These are phyloP conservation scores for Fraxinus xanthoxyloides DNA, from an alignment of 305 asterid genomes.

Conservation along the genomic window DNA sequence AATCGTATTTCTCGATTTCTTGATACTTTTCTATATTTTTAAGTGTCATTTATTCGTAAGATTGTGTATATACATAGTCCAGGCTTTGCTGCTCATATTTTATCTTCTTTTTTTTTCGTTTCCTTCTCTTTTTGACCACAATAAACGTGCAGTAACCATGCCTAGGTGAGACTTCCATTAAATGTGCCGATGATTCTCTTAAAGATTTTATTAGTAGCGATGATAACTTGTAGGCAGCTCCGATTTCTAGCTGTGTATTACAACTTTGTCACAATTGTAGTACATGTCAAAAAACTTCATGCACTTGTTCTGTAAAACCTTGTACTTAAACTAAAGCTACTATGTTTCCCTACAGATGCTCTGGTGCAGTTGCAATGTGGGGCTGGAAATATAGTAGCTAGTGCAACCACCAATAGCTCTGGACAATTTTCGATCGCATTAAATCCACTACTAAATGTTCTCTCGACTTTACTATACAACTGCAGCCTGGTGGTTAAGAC, in stretches of 20 bases:
- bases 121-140: background rate
- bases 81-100: background rate
- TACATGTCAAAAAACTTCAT: background rate
- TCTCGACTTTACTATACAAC: constrained; percentile 13
- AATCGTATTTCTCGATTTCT: background rate
- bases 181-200: background rate
- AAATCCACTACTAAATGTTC: constrained; percentile 17
- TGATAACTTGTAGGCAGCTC: background rate
- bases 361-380: constrained; percentile 36
- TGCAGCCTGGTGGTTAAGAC: constrained; percentile 34
- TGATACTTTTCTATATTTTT: background rate
- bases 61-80: background rate
- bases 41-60: background rate
- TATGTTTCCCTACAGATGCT: constrained; percentile 27
- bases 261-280: background rate
- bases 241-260: background rate
- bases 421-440: constrained; percentile 20
- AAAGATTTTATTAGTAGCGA: background rate
- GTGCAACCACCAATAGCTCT: constrained; percentile 24
- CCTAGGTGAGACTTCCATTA: background rate
- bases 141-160: background rate
- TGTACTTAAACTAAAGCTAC: background rate
- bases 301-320: background rate
- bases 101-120: background rate
- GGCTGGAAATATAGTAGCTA: constrained; percentile 29